Evolutionary conservation across 495 filamentous ascomycete genomes (phyloP), one percentile per base, ranked within the genome.

Genomic region (Penicillium roqueforti): DNA sequence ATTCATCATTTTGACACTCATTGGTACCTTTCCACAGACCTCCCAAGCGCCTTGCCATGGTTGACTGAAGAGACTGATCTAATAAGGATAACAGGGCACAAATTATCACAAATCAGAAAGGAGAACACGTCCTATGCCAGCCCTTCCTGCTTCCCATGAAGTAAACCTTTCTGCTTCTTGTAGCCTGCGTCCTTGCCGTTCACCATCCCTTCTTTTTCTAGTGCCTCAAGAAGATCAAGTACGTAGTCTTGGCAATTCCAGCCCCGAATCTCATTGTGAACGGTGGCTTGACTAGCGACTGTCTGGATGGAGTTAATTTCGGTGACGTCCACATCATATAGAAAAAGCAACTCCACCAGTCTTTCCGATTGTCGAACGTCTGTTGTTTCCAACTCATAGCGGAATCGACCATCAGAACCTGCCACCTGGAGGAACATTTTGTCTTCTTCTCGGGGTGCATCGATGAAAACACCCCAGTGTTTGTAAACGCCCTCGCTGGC

Each of bases 11-110:
- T 3, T 51, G 59, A 42, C 54, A 36, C 23, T 70, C 68, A 47
- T 70, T 69, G 14, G 57, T 68, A 26, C 70, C 65, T 74, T 67
- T 20, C 68, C 68, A 22, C 50, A 28, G 4, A 70, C 59, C 26
- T 67, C 68, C 71, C 67, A 37, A 71, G 28, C 10, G 28, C 28
- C 28, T 31, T 31, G 28, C 28, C 28, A 31, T 31, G 9, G 13
- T 31, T 3, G 28, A 3, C 10, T 31, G 13, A 31, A 8, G 28
- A 10, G 28, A 0, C 8, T n/a, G 8, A 3, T 29, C 7, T 29
- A 3, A 0, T 10, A 31, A 31, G 10, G 10, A 13, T 31, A 31
- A 11, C 28, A 29, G 28, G 9, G 3, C 9, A 10, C 28, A 13
- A 31, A 11, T 4, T 31, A 11, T 31, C 28, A 31, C 10, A 13